These are phyloP conservation scores for Pleoardoris graminearum DNA, from an alignment of 2,329 filamentous ascomycete genomes.

Conservation along the genomic window DNA sequence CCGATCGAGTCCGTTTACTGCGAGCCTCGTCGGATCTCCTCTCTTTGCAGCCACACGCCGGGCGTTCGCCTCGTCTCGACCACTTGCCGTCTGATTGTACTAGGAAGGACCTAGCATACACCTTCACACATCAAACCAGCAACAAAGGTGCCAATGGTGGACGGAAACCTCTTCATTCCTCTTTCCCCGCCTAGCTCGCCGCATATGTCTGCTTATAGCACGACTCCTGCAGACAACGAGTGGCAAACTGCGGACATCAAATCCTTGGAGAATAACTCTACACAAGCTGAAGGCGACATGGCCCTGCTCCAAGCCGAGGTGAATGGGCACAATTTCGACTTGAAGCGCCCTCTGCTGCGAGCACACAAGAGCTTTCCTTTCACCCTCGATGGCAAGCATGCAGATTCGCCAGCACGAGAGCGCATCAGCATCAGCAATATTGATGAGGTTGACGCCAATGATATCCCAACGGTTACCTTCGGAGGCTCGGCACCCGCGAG, in stretches of 20 bases:
- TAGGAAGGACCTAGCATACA: slow-evolving; percentile 22
- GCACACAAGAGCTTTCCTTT: slow-evolving; percentile 52
- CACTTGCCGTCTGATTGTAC: slow-evolving; percentile 15
- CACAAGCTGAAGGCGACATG: slow-evolving; percentile 45
- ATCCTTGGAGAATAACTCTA: slow-evolving; percentile 38
- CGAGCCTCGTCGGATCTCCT: slow-evolving; percentile 32
- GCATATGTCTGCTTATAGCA: slow-evolving; percentile 54
- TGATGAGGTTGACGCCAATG: slow-evolving; percentile 41
- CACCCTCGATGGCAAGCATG: slow-evolving; percentile 42
- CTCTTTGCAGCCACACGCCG: slow-evolving; percentile 24
- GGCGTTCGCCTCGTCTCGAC: slow-evolving; percentile 18
- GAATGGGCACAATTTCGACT: slow-evolving; percentile 40
- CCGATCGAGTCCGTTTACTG: slow-evolving; percentile 29
- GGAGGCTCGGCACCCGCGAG: slow-evolving; percentile 52
- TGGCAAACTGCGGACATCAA: slow-evolving; percentile 48
- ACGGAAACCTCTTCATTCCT: slow-evolving; percentile 52
- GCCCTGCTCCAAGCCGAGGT: slow-evolving; percentile 44
- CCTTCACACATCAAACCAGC: slow-evolving; percentile 26
- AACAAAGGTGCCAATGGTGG: slow-evolving; percentile 47
- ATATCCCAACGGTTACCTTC: slow-evolving; percentile 43
- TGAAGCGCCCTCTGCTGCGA: slow-evolving; percentile 47
- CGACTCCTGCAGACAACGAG: slow-evolving; percentile 48
- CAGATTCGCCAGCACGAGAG: slow-evolving; percentile 35
- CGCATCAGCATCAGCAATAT: slow-evolving; percentile 37
- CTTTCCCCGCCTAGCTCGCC: slow-evolving; percentile 56